Evolutionary conservation across 768 basidiomycete species (phyloP).

Genomic region (Tulasnella sp.): DNA sequence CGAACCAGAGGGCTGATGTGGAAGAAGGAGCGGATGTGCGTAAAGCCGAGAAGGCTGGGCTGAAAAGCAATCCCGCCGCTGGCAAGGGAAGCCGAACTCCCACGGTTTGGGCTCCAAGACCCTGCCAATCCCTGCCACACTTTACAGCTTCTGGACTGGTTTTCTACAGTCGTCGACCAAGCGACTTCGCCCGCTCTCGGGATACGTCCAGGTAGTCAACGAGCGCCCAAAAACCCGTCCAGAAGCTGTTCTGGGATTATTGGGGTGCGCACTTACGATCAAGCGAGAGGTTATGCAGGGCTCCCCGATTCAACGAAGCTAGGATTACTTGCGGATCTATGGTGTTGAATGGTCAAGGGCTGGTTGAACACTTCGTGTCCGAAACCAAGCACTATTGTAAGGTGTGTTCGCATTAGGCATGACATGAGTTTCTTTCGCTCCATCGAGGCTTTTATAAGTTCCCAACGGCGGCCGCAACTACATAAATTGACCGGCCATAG

Average conservation of each 20-base stretch:
- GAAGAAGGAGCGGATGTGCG: not conserved
- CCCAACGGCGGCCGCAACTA: conserved; percentile 56
- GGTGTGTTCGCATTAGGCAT: conserved; percentile 31
- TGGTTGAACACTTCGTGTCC: conserved; percentile 99
- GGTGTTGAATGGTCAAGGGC: conserved; percentile 72
- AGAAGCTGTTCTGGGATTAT: not conserved
- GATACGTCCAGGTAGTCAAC: not conserved
- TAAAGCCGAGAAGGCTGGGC: not conserved
- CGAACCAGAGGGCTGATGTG: not conserved
- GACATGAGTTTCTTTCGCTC: no score
- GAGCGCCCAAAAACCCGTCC: not conserved
- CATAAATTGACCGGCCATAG: no score
- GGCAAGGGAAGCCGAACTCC: not conserved
- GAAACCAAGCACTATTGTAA: conserved; percentile 98
- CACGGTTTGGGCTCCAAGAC: not conserved
- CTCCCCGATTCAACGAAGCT: conserved; percentile 61
- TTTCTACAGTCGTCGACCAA: not conserved
- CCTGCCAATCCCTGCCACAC: not conserved
- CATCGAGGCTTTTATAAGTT: conserved; percentile 43
- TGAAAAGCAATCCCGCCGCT: not conserved
- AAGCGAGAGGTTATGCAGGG: not conserved
- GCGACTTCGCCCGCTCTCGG: not conserved
- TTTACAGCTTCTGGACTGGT: not conserved
- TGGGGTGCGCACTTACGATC: not conserved
- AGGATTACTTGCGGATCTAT: conserved; percentile 33